Conservation (phyloP, 1,139 yeast genomes). For the Arxiozyma telluris region DNA sequence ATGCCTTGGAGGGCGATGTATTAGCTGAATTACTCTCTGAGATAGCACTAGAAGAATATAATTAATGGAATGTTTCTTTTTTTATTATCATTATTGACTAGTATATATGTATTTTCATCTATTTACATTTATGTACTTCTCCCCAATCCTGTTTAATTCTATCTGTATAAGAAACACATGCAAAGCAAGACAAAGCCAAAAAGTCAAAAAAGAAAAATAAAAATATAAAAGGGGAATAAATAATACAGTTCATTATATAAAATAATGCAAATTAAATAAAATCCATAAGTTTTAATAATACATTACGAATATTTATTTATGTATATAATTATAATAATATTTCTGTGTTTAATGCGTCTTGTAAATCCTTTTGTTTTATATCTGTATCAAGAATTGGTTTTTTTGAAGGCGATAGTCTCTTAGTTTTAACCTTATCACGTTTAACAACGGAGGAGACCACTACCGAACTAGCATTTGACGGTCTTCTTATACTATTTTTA, state of each 20-base stretch:
- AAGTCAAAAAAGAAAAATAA: too few species aligned
- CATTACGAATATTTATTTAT: background rate
- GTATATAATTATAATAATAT: constrained; percentile 1
- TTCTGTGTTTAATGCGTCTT: constrained; percentile 36
- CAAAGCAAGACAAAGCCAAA: background rate
- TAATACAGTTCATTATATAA: too few species aligned
- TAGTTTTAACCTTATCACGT: constrained; percentile 1
- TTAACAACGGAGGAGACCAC: background rate
- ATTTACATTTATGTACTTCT: too few species aligned
- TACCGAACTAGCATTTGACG: background rate
- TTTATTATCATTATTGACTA: background rate
- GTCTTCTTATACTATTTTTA: background rate
- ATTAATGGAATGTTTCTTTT: background rate
- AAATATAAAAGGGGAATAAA: too few species aligned
- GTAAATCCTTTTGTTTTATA: constrained; percentile 35
- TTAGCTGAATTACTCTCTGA: constrained; percentile 4
- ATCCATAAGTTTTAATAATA: background rate
- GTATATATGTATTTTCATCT: background rate
- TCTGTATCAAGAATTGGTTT: constrained; percentile 34
- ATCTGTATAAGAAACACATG: background rate
- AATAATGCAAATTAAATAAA: background rate
- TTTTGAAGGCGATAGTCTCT: constrained; percentile 7
- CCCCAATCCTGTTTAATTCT: too few species aligned
- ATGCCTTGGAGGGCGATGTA: constrained; percentile 4
- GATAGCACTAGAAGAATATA: background rate